Evolutionary conservation across 768 basidiomycete genomes (phyloP).

Genomic region (Leucocoprinus leucothites): DNA sequence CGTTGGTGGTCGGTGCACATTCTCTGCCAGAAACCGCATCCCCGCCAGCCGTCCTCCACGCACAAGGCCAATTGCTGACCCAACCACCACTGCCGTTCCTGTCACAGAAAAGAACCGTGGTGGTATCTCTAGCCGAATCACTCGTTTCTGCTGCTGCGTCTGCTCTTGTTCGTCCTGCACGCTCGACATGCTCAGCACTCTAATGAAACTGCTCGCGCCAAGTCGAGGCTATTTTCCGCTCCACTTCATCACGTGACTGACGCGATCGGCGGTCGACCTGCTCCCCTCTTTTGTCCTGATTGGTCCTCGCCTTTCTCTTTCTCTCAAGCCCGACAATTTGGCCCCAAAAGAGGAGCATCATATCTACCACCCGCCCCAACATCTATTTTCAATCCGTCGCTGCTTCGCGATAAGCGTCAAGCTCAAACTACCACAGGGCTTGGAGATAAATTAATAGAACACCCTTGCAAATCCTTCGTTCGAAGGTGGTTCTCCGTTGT

Average conservation of each 20-base stretch:
- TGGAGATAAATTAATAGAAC: too few species aligned
- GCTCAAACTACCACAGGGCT: too few species aligned
- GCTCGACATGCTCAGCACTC: slow-evolving; percentile 9
- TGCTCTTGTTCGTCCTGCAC: slow-evolving; percentile 16
- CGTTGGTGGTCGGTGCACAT: slow-evolving; percentile 81
- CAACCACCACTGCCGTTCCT: slow-evolving; percentile 54
- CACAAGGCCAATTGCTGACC: slow-evolving; percentile 67
- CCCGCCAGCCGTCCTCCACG: slow-evolving; percentile 70
- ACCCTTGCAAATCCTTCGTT: too few species aligned
- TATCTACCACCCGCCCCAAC: too few species aligned
- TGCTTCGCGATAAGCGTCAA: too few species aligned
- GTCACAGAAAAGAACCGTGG: slow-evolving; percentile 63
- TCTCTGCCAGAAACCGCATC: slow-evolving; percentile 87
- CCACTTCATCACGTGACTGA: background rate
- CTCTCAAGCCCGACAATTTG: too few species aligned
- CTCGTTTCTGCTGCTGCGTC: slow-evolving; percentile 14
- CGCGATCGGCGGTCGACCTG: too few species aligned
- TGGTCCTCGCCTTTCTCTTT: too few species aligned
- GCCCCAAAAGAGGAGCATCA: too few species aligned
- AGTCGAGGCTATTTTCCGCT: background rate
- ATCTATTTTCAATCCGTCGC: too few species aligned
- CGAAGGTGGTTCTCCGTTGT: too few species aligned
- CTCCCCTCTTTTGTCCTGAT: too few species aligned
- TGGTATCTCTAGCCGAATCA: slow-evolving; percentile 42
- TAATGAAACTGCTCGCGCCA: background rate